These are phyloP conservation scores for Penicillium sp. DNA, from an alignment of 2,329 filamentous ascomycete genomes.

Conservation along the genomic window DNA sequence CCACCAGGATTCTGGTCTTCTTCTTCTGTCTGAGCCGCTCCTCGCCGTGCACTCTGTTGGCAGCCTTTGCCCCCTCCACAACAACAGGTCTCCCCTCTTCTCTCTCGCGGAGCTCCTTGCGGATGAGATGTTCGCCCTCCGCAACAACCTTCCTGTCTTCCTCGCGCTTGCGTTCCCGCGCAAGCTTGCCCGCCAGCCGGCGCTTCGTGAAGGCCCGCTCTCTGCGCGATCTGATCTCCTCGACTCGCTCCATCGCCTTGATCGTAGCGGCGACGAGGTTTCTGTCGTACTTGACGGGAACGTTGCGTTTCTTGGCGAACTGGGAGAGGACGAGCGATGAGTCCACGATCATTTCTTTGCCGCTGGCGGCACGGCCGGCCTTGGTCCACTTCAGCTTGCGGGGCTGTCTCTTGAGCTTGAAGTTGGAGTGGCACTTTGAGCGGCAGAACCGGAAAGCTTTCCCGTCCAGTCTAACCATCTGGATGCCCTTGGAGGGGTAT, in stretches of 20 bases:
- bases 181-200: conserved; percentile 81
- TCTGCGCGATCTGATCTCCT: conserved; percentile 80
- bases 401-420: conserved; percentile 98
- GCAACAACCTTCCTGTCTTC: conserved; percentile 85
- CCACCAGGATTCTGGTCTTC: conserved; percentile 50
- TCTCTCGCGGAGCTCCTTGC: conserved; percentile 66
- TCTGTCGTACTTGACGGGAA: conserved; percentile 94
- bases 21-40: conserved; percentile 49
- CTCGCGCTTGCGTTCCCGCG: conserved; percentile 75
- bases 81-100: conserved; percentile 52
- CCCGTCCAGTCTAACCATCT: conserved; percentile 59
- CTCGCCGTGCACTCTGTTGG: conserved; percentile 45
- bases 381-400: conserved; percentile 98
- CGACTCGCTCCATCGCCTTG: conserved; percentile 87
- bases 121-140: conserved; percentile 90
- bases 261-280: conserved; percentile 86
- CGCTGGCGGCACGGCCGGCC: conserved; percentile 81
- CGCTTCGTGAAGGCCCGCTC: conserved; percentile 94
- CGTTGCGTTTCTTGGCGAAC: conserved; percentile 90
- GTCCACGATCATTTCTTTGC: conserved; percentile 92
- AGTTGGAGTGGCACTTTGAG: conserved; percentile 72
- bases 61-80: conserved; percentile 39
- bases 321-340: conserved; percentile 73
- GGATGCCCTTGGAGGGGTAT: conserved; percentile 70
- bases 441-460: conserved; percentile 68